Conservation (phyloP, 257 asterid genomes). For the Salvia miltiorrhiza region DNA sequence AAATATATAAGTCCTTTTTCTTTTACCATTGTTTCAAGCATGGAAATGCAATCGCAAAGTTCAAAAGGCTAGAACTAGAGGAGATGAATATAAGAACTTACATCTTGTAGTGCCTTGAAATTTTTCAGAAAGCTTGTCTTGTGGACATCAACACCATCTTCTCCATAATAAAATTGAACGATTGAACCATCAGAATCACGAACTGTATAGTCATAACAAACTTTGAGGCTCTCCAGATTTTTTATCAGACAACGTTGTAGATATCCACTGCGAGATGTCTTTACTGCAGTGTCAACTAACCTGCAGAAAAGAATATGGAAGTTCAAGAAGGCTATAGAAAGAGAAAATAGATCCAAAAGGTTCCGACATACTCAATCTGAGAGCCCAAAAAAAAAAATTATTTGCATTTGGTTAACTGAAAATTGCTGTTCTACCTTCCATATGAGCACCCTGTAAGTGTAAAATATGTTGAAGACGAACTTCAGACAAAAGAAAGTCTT, state of each 20-base stretch:
- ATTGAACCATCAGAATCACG: conserved; percentile 98
- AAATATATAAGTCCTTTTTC: not conserved
- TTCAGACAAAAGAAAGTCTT: not conserved
- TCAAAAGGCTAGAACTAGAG: conserved; percentile 2
- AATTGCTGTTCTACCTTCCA: not conserved
- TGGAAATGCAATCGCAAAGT: not conserved
- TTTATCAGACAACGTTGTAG: conserved; percentile 85
- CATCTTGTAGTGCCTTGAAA: conserved; percentile 76
- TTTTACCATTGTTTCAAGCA: conserved; percentile 10
- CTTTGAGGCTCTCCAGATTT: conserved; percentile 90
- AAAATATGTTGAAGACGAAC: not conserved
- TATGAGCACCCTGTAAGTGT: not conserved
- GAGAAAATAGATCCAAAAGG: not conserved
- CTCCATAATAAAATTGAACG: conserved; percentile 87
- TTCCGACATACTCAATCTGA: not conserved
- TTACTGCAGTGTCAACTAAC: conserved; percentile 97
- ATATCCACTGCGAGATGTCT: conserved; percentile 99
- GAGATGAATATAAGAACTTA: conserved; percentile 36
- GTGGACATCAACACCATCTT: conserved; percentile 94
- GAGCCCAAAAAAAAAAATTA: too few species aligned
- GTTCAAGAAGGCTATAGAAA: conserved; percentile 16
- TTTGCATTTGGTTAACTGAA: not conserved
- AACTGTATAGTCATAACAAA: conserved; percentile 85
- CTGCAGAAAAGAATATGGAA: conserved; percentile 36
- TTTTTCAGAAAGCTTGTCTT: conserved; percentile 80